phyloP scores from a whole-genome alignment of 192 early-diverging fungal genomes.

The Coemansia biformis region DNA sequence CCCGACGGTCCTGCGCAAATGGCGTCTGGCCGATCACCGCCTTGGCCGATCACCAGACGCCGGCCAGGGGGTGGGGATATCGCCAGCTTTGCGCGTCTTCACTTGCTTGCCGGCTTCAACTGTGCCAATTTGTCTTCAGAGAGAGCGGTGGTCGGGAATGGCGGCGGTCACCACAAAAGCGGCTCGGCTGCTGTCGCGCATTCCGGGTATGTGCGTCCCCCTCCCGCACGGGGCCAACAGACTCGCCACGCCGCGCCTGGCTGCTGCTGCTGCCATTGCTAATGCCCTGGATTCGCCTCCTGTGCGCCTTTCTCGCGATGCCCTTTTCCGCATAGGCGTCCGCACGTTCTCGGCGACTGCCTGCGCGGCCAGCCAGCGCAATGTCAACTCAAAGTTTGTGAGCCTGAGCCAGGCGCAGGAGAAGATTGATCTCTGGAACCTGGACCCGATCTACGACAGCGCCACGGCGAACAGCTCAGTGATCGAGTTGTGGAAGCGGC shows the following conservation, averaged over 20 bases:
- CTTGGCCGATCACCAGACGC: too few relatives aligned
- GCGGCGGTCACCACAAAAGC: neutral
- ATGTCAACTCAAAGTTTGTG: neutral
- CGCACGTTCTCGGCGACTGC: slow-evolving; percentile 5
- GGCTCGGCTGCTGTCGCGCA: neutral
- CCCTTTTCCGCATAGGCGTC: neutral
- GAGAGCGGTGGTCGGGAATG: neutral
- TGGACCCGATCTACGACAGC: slow-evolving; percentile 44
- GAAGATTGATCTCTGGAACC: slow-evolving; percentile 25
- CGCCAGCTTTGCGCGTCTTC: too few relatives aligned
- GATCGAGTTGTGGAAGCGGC: slow-evolving; percentile 45
- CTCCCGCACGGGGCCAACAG: too few relatives aligned
- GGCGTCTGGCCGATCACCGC: too few relatives aligned
- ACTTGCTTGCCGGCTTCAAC: too few relatives aligned
- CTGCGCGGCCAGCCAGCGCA: neutral
- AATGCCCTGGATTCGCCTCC: neutral
- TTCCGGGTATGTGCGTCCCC: slow-evolving; percentile 4
- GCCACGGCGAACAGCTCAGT: slow-evolving; percentile 38
- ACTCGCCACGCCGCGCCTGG: neutral
- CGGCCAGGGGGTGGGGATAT: too few relatives aligned
- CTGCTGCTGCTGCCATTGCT: neutral
- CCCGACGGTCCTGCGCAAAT: too few relatives aligned
- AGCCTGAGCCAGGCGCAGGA: neutral
- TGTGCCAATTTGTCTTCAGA: neutral
- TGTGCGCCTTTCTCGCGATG: neutral